These are phyloP conservation scores for Mucor irregularis DNA, from an alignment of 371 early-diverging fungal species.

Conservation along the genomic window DNA sequence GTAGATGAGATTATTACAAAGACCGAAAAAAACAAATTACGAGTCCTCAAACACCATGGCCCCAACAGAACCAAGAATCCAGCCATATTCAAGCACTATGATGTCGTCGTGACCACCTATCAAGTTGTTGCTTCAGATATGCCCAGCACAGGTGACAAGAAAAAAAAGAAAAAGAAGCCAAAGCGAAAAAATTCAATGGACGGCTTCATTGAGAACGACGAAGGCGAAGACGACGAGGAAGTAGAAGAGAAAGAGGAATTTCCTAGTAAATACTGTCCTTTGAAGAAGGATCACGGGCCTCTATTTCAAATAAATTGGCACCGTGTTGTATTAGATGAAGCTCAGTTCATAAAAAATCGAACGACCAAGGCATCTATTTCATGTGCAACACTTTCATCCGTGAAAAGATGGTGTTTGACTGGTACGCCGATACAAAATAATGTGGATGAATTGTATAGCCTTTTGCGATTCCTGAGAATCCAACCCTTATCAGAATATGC, in stretches of 20 bases:
- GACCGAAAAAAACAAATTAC: conserved; percentile 43
- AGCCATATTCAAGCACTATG: conserved; percentile 52
- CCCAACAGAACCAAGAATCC: conserved; percentile 37
- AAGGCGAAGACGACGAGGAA: neutral
- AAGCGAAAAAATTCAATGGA: neutral
- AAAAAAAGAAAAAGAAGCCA: conserved; percentile 6
- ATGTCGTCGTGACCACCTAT: conserved; percentile 76
- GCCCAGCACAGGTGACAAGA: conserved; percentile 14
- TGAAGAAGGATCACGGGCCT: conserved; percentile 34
- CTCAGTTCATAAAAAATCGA: conserved; percentile 84
- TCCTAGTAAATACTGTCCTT: neutral
- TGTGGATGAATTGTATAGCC: conserved; percentile 82
- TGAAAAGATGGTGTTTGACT: conserved; percentile 84
- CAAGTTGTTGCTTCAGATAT: conserved; percentile 61
- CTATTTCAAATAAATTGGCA: conserved; percentile 53
- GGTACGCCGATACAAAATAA: conserved; percentile 87
- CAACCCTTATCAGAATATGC: conserved; percentile 59
- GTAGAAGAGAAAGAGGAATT: neutral
- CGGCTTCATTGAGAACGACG: conserved; percentile 1
- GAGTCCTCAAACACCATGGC: conserved; percentile 66
- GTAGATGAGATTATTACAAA: conserved; percentile 60
- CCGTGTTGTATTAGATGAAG: conserved; percentile 77
- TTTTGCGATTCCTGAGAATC: conserved; percentile 78
- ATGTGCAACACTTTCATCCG: conserved; percentile 56
- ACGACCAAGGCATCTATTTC: conserved; percentile 66